Evolutionary conservation across 2,329 filamentous ascomycete genomes (phyloP), one percentile per base, ranked within the genome.

Genomic region (Dactylellina haptotyla): DNA sequence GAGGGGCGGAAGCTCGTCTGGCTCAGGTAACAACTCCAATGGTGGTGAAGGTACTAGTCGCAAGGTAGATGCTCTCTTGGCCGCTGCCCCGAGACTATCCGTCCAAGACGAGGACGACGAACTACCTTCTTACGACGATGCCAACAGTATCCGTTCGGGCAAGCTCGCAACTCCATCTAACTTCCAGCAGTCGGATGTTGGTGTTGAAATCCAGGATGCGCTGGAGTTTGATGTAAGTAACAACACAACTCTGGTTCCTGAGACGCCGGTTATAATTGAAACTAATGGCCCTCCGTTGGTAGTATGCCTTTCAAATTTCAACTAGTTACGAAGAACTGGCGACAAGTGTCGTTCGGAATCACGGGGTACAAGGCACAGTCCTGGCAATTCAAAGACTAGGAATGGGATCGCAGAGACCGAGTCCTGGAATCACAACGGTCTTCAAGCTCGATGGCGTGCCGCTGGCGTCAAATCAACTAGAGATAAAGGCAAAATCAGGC

Each of bases 121-220:
- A 1, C 67, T 59, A n/a, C 67, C 67, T 39, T 64, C 58, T 0
- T 72, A 72, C 26, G 67, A 72, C 30, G 67, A 72, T 45, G 67
- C 51, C 14, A 72, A 72, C 43, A 72, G 67, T n/a, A 54, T 72
- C n/a, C 58, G 32, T 26, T 72, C 67, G 34, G 59, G 12, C 12
- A n/a, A 39, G 12, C 16, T 59, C 10, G 34, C 18, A 3, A 34
- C 23, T 8, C 32, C 32, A 37, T 26, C 58, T 18, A n/a, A 39
- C n/a, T 4, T n/a, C 8, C 37, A 25, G 18, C 45, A 6, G 25
- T 14, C 32, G 4, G 59, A 65, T n/a, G 25, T 72, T 59, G 53
- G 67, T 23, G 16, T 39, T 16, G 18, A 25, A 37, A 58, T 72
- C 20, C 16, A 58, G 4, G 67, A 72, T 45, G 41, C 67, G 18